Evolutionary conservation across 345 rosid genomes (phyloP), one percentile per base, ranked within the genome.

Genomic region (Salix suchowensis): DNA sequence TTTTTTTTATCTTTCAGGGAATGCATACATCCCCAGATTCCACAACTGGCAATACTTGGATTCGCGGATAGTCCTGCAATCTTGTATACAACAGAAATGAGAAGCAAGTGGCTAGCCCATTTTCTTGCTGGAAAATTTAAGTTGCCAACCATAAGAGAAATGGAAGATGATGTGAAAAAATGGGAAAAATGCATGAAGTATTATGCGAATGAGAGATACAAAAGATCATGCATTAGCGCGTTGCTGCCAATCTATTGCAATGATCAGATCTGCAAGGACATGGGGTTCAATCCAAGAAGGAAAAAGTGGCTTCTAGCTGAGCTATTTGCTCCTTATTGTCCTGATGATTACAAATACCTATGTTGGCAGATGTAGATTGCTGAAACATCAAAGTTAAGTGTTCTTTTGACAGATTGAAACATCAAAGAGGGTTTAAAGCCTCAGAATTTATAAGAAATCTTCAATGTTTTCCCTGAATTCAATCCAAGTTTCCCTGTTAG

Each of bases 11-110:
- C n/a, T 72, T 48, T 61, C 75, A 84, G 87, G 76, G 85, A 84
- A 16, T 72, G 82, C 76, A 82, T 86, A 66, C 87, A 86, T 76
- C 82, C 85, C 7, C 69, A 68, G 34, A 86, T 82, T 30, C 88
- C 87, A 12, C 86, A 84, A 23, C 54, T 86, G 11, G 85, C 88
- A 11, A 77, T 86, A 18, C 78, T 84, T 15, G 89, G 89, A 11
- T 84, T 77, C n/a, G 50, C 74, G 26, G 79, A 70, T 4, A 84
- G 84, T 65, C 70, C 76, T 23, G 74, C 87, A 6, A 32, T 4
- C 30, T 39, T 84, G 39, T 75, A 76, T 62, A 66, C 83, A 5
- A 68, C 84, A 7, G 85, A 86, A 46, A 84, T 79, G 81, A 76
- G 85, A 60, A 77, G 84, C 79, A 79, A 73, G 74, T 86, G 89